Evolutionary conservation across 179 eudicot species (phyloP).

Genomic region (Sideroxylon spinosum): DNA sequence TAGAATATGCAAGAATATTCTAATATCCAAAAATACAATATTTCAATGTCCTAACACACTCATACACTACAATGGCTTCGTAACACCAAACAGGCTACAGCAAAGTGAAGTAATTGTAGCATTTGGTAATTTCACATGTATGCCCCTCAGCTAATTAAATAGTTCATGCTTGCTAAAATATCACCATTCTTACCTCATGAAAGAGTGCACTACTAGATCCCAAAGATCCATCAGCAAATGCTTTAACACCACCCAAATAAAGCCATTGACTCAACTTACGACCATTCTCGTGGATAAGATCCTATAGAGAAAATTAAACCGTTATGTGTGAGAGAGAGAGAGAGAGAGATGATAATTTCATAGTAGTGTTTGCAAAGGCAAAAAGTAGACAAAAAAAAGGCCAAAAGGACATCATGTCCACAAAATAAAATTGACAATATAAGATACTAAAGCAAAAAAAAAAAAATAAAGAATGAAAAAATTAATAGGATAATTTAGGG

Average conservation of each 20-base stretch:
- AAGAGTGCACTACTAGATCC: slow-evolving; percentile 94
- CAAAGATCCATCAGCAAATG: slow-evolving; percentile 88
- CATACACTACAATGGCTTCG: too few relatives aligned
- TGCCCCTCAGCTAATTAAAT: slow-evolving; percentile 1
- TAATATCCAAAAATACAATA: too few relatives aligned
- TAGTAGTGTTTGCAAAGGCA: not conserved
- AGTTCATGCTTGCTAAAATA: slow-evolving; percentile 3
- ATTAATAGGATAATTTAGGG: not conserved
- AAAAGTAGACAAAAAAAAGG: not conserved
- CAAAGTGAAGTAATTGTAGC: not conserved
- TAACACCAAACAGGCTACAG: not conserved
- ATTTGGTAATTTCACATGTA: not conserved
- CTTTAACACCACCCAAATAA: slow-evolving; percentile 89
- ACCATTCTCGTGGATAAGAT: slow-evolving; percentile 51
- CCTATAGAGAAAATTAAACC: slow-evolving; percentile 35
- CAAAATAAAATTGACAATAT: slow-evolving; percentile 5
- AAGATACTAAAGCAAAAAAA: not conserved
- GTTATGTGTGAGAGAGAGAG: not conserved
- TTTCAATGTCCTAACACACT: too few relatives aligned
- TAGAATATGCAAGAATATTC: too few relatives aligned
- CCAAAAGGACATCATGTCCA: not conserved
- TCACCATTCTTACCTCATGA: slow-evolving; percentile 61
- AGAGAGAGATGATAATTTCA: not conserved
- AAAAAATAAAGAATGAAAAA: not conserved
- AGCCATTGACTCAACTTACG: slow-evolving; percentile 69